Percentiles rank a stretch among this genome's conserved stretches.
Conservation (phyloP, 2,329 filamentous ascomycete species). For the Talaromyces sp. region DNA sequence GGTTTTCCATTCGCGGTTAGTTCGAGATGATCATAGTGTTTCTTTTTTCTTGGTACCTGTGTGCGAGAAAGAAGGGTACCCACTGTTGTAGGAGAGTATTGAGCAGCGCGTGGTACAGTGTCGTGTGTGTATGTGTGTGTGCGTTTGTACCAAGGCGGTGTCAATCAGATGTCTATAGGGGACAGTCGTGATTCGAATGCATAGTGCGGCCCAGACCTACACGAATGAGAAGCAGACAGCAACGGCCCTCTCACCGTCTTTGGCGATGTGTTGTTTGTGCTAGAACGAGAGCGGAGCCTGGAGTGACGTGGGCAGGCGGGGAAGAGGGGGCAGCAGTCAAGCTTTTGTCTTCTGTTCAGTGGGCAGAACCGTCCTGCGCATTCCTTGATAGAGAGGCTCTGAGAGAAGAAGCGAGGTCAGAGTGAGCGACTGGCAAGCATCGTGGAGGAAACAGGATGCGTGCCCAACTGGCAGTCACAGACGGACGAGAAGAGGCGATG, state of each 20-base stretch:
- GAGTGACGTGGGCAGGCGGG: slow-evolving; percentile 12
- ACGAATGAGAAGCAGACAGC: background rate
- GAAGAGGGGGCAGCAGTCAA: background rate
- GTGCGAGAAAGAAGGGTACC: slow-evolving; percentile 3
- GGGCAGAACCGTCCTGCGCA: background rate
- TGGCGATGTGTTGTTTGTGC: slow-evolving; percentile 1
- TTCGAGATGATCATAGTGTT: background rate
- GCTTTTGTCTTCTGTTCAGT: background rate
- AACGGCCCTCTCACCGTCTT: background rate
- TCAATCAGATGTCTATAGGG: background rate
- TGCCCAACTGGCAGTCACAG: background rate
- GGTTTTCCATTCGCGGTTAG: background rate
- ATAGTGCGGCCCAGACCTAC: slow-evolving; percentile 6
- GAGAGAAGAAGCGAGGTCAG: background rate
- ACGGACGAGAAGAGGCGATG: background rate
- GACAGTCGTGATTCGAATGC: slow-evolving; percentile 2
- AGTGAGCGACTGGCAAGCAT: background rate
- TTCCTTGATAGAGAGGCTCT: background rate
- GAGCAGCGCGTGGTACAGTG: background rate
- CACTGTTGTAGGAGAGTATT: background rate
- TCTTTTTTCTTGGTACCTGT: background rate
- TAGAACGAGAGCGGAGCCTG: slow-evolving; percentile 2
- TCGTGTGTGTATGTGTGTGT: background rate
- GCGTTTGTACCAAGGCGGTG: background rate
- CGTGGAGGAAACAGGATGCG: background rate